A percentile compares a stretch with the other conserved stretches of the same genome.
Conservation (phyloP, 345 rosid genomes). For the Xanthoceras sorbifolium region DNA sequence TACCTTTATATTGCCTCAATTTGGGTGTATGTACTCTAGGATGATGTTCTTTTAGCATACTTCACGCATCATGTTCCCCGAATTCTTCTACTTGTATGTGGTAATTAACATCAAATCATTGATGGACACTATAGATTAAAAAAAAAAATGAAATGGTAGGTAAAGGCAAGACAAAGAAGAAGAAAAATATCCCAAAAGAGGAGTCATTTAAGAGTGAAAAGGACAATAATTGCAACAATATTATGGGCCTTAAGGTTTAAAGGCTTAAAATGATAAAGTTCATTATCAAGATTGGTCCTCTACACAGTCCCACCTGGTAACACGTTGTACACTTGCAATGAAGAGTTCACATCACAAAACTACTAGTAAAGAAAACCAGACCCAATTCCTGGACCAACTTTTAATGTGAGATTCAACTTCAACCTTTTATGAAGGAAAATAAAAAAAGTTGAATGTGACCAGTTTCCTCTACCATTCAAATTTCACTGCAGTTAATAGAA, state of each 20-base stretch:
- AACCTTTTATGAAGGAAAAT: neutral
- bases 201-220: neutral
- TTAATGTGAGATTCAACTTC: neutral
- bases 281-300: neutral
- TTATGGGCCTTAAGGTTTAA: neutral
- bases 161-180: too few species aligned
- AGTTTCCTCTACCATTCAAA: slow-evolving; percentile 11
- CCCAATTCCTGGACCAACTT: neutral
- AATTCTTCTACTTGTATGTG: too few species aligned
- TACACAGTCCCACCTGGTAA: neutral
- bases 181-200: neutral
- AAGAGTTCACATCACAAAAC: neutral
- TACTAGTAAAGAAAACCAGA: neutral
- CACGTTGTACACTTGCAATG: neutral
- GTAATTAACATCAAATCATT: too few species aligned
- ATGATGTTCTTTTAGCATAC: neutral
- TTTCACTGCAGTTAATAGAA: neutral
- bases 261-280: neutral
- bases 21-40: neutral
- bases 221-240: neutral
- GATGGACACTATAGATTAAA: too few species aligned
- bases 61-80: neutral
- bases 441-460: too few species aligned
- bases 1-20: neutral
- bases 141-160: neutral